Base-by-base conservation (phyloP, 1,284 basidiomycete species). In the Meira miltonrushii region DNA sequence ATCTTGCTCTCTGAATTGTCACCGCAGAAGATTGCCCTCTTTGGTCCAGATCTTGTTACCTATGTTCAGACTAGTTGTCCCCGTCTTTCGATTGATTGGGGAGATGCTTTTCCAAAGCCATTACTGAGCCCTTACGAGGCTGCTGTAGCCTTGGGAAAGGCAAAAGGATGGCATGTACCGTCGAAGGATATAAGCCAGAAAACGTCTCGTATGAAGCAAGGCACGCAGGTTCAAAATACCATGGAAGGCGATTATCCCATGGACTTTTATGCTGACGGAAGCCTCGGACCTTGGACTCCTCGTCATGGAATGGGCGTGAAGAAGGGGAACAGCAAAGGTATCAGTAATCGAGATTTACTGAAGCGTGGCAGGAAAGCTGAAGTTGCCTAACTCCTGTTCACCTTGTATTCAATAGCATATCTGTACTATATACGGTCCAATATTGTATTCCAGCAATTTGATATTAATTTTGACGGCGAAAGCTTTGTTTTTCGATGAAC, bases 61-160 rank as follows among this genome's bases (percentile, higher is more conserved):
- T 96, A 96, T 74, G 86, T 97, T 19, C 94, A 97, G 78, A 97
- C 94, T 1, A 91, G 91, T 0, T 97, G 94, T 80, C 94, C 94
- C 1, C 85, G 94, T 13, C 80, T 98, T 53, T 93, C 90, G 7
- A 98, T 98, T 62, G 95, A 99, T 78, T 99, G 95, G 95, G 77
- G 77, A 0, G 67, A 62, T 1, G 94, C 94, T 0, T 99, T 99
- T 80, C 82, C 87, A 54, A 83, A 85, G 33, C 95, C 95, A 0
- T 81, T 98, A 48, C 81, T 99, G 28, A 94, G 87, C 68, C 92
- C 94, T 0, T 99, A 97, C 78, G 95, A 98, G 80, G 88, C 91
- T 0, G 87, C 88, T 9, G 89, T 97, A 2, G 91, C 88, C 4
- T 82, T 95, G 0, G 90, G 91, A 1, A 83, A 84, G 65, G 81